Percentiles rank a stretch among this genome's conserved stretches.
Evolutionary conservation across 169 alveolate species (phyloP).

Genomic region (Cryptosporidium parvum): DNA sequence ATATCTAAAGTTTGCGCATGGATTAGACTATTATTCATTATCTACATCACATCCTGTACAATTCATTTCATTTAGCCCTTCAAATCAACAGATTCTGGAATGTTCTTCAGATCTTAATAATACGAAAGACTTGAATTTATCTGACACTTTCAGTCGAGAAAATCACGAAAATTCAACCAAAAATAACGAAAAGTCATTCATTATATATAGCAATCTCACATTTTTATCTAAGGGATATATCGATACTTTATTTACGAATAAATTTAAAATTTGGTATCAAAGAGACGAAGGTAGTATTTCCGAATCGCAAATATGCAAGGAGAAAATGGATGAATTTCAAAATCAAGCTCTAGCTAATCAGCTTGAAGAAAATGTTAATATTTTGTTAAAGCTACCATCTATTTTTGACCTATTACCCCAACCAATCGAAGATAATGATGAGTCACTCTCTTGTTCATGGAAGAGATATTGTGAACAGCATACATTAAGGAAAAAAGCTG

Average conservation of each 20-base stretch:
- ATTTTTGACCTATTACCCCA: conserved; percentile 21
- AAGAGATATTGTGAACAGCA: conserved; percentile 59
- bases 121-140: background rate
- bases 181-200: background rate
- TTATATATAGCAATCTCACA: background rate
- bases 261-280: conserved; percentile 19
- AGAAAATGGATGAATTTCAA: conserved; percentile 1
- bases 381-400: conserved; percentile 16
- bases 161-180: background rate
- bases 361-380: conserved; percentile 38
- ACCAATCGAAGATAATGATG: conserved; percentile 17
- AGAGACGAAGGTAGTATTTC: conserved; percentile 3
- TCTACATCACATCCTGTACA: conserved; percentile 11
- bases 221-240: conserved; percentile 52
- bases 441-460: conserved; percentile 23
- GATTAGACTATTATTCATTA: conserved; percentile 54
- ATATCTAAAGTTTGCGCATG: conserved; percentile 61
- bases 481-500: conserved; percentile 49
- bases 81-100: background rate
- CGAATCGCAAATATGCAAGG: conserved; percentile 6
- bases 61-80: background rate
- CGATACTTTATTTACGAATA: conserved; percentile 15
- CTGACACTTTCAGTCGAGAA: no score
- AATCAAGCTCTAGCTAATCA: background rate
- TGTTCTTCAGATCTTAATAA: background rate